phyloP scores from a whole-genome alignment of 805 yeast genomes.

The Candida sanyiensis region DNA sequence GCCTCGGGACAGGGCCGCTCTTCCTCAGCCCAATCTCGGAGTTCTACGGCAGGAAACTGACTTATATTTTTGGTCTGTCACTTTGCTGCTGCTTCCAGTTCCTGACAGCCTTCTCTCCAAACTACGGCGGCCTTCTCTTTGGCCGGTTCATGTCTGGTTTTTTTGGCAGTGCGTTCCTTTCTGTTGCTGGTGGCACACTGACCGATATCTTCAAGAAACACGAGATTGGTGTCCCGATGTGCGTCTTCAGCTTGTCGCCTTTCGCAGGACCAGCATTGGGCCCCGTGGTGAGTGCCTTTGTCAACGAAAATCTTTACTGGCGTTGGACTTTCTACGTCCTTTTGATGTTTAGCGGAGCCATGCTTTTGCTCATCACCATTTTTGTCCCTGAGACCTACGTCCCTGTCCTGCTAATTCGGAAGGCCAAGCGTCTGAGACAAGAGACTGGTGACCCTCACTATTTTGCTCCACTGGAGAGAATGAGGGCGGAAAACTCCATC shows the following conservation, averaged over 20 bases:
- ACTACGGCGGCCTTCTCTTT: conserved; percentile 57
- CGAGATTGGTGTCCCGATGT: conserved; percentile 64
- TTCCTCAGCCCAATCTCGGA: conserved; percentile 66
- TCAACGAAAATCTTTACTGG: conserved; percentile 45
- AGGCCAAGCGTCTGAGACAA: conserved; percentile 46
- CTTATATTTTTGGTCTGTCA: conserved; percentile 54
- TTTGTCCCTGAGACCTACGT: conserved; percentile 64
- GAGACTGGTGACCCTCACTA: conserved; percentile 49
- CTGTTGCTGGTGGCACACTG: conserved; percentile 73
- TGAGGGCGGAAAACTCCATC: conserved; percentile 38
- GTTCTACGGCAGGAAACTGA: conserved; percentile 53
- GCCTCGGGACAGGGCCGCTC: conserved; percentile 65
- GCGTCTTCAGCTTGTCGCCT: conserved; percentile 58
- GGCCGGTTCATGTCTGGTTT: conserved; percentile 66
- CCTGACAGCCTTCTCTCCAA: conserved; percentile 51
- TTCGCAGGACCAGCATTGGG: conserved; percentile 68
- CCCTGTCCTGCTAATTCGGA: conserved; percentile 43
- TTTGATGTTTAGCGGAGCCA: conserved; percentile 55
- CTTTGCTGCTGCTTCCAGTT: conserved; percentile 53
- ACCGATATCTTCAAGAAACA: conserved; percentile 62
- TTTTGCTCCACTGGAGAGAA: conserved; percentile 33
- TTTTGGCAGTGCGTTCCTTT: conserved; percentile 68
- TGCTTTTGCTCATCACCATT: conserved; percentile 38
- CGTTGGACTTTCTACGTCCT: conserved; percentile 68
- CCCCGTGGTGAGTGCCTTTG: conserved; percentile 56